These are phyloP conservation scores for Yarrowia porcina DNA, from an alignment of 805 yeast genomes.

Conservation along the genomic window DNA sequence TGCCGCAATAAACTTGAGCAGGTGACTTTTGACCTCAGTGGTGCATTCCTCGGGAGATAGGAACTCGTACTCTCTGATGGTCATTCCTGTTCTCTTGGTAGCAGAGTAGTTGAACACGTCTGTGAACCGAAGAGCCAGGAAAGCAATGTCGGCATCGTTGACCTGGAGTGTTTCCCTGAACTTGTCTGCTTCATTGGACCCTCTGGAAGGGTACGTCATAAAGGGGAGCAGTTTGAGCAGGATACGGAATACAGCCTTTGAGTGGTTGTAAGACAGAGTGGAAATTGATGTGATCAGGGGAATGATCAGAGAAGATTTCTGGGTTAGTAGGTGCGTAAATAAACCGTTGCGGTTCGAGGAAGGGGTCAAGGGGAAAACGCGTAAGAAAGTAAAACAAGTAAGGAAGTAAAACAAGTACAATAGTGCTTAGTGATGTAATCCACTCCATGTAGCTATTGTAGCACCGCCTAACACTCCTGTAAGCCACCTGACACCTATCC, in stretches of 20 bases:
- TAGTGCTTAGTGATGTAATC: too few species aligned
- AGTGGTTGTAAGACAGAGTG: slow-evolving; percentile 6
- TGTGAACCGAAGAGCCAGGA: background rate
- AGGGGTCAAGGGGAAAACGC: too few species aligned
- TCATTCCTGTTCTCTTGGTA: slow-evolving; percentile 17
- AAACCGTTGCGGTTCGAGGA: too few species aligned
- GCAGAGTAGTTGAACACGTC: slow-evolving; percentile 17
- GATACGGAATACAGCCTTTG: slow-evolving; percentile 9
- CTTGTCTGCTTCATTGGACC: slow-evolving; percentile 10
- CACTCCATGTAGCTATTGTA: too few species aligned
- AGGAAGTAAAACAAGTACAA: too few species aligned
- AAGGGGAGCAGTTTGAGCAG: slow-evolving; percentile 10
- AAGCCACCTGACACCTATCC: too few species aligned
- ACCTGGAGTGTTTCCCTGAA: background rate
- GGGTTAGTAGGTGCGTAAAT: too few species aligned
- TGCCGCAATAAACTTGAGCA: slow-evolving; percentile 35
- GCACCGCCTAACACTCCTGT: too few species aligned
- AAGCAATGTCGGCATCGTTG: background rate
- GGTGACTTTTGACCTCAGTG: background rate
- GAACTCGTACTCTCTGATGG: slow-evolving; percentile 17
- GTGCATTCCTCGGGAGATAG: background rate
- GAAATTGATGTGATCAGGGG: slow-evolving; percentile 2
- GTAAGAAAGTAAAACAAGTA: too few species aligned
- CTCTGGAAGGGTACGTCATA: slow-evolving; percentile 11
- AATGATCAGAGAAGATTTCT: slow-evolving; percentile 26